These are phyloP conservation scores for Xylariomycetidae sp. DNA, from an alignment of 2,329 filamentous ascomycete species.

Conservation along the genomic window DNA sequence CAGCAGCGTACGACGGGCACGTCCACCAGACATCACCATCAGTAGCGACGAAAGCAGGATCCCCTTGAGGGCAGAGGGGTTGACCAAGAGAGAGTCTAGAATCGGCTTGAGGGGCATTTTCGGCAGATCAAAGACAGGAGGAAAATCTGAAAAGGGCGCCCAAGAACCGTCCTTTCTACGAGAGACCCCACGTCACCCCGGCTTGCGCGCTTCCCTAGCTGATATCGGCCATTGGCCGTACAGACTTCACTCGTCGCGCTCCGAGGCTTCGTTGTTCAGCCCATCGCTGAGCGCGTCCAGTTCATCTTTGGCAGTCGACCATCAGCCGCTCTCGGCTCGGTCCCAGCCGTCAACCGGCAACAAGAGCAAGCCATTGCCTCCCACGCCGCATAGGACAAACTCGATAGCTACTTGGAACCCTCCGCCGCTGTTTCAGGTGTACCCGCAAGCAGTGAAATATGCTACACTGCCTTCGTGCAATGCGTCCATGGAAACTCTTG, in stretches of 20 bases:
- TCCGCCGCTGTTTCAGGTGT: constrained; percentile 81
- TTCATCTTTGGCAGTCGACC: constrained; percentile 7
- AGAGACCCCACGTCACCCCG: constrained; percentile 28
- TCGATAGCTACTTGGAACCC: constrained; percentile 48
- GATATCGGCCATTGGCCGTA: constrained; percentile 42
- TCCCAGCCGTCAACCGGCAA: constrained; percentile 8
- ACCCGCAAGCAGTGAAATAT: constrained; percentile 76
- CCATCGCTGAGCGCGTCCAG: constrained; percentile 11
- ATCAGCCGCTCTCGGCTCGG: constrained; percentile 4
- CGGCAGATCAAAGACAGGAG: constrained; percentile 35
- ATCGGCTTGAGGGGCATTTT: constrained; percentile 50
- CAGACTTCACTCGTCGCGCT: constrained; percentile 28
- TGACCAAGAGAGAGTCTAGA: constrained; percentile 45
- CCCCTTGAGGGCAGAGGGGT: constrained; percentile 38
- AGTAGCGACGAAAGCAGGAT: constrained; percentile 32
- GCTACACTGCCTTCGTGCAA: constrained; percentile 64
- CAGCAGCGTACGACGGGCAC: constrained; percentile 29
- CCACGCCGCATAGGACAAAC: constrained; percentile 6
- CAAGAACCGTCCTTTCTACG: constrained; percentile 27
- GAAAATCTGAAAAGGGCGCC: constrained; percentile 22
- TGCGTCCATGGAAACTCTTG: constrained; percentile 63
- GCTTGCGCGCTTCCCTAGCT: constrained; percentile 41
- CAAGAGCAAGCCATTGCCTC: constrained; percentile 13
- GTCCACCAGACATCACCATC: constrained; percentile 34
- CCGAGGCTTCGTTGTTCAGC: constrained; percentile 30